These are phyloP conservation scores for Lavandula angustifolia DNA, from an alignment of 257 asterid genomes.

Conservation along the genomic window DNA sequence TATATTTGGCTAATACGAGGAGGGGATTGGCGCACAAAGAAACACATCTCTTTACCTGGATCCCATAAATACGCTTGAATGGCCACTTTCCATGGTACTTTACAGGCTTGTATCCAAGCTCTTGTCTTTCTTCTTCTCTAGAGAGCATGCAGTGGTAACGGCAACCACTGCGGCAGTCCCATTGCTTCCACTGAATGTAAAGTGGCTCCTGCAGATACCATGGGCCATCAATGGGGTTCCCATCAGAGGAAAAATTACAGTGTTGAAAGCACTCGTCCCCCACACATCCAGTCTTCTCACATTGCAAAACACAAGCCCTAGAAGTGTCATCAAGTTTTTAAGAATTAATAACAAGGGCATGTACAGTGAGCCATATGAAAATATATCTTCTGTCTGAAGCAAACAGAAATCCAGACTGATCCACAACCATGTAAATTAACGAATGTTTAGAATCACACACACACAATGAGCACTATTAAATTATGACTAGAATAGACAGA, in stretches of 20 bases:
- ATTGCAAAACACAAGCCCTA: slow-evolving; percentile 69
- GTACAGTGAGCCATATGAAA: slow-evolving; percentile 18
- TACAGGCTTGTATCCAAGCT: slow-evolving; percentile 65
- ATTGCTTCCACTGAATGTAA: slow-evolving; percentile 75
- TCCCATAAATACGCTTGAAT: slow-evolving; percentile 68
- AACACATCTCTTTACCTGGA: slow-evolving; percentile 54
- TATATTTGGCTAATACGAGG: slow-evolving; percentile 17
- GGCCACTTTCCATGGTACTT: slow-evolving; percentile 95
- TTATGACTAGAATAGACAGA: slow-evolving; percentile 7
- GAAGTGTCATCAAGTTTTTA: slow-evolving; percentile 33
- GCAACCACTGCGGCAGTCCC: slow-evolving; percentile 85
- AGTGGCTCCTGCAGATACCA: slow-evolving; percentile 97
- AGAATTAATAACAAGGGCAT: slow-evolving; percentile 26
- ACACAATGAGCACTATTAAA: slow-evolving; percentile 13
- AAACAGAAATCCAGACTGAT: background rate
- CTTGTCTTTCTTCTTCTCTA: slow-evolving; percentile 71
- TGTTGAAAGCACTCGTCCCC: slow-evolving; percentile 76
- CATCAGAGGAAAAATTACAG: slow-evolving; percentile 71
- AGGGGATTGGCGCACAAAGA: slow-evolving; percentile 14
- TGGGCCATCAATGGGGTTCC: slow-evolving; percentile 61
- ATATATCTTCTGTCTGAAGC: slow-evolving; percentile 16
- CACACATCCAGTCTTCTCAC: slow-evolving; percentile 88
- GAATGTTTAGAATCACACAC: slow-evolving; percentile 18
- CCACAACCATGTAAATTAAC: slow-evolving; percentile 7
- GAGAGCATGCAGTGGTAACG: slow-evolving; percentile 78